Base-by-base conservation (phyloP, 2,329 filamentous ascomycete species). In the Magnaporthiopsis incrustans region DNA sequence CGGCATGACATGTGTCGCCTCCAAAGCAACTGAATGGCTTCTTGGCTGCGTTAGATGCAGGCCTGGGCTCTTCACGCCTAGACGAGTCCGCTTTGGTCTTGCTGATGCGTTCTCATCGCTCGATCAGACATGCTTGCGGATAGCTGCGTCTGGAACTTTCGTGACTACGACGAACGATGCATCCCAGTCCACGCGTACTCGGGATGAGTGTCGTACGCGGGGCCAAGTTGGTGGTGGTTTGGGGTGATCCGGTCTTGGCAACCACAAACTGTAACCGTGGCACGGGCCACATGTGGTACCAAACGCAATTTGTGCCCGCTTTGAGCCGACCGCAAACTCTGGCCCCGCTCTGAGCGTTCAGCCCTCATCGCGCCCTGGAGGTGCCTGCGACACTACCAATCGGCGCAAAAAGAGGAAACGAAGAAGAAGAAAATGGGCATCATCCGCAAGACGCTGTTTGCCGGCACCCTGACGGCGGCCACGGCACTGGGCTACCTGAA, bases 401-500 rank as follows among this genome's bases (percentile, higher is more conserved):
- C 26, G 38, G 7, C 25, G 38, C 38, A 18, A 71, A 60, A n/a
- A 86, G 30, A 30, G 30, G n/a, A n/a, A n/a, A n/a, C n/a, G n/a
- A n/a, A 30, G 30, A 30, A 30, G 30, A 30, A 30, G 7, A 71
- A 60, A n/a, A 86, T 86, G 84, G 82, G 82, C n/a, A 70, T 86
- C 68, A 73, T 85, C 63, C 77, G 76, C 56, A 79, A 81, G 67
- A 75, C 80, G 3, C 67, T 81, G 61, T 76, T 79, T 65, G 77
- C 77, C 6, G 78, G 78, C 64, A 75, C 79, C 26, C 80, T 82
- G 67, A 79, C 82, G 18, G 82, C 81, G 22, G 77, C 78, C 27
- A 77, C 83, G 66, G 79, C 83, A 62, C 73, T 82, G 58, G 79
- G 76, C 44, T 83, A 81, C 66, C 78, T 82, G 65, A 82, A 82